Evolutionary conservation across 257 asterid species (phyloP).

Genomic region (Forsythia viridissima): DNA sequence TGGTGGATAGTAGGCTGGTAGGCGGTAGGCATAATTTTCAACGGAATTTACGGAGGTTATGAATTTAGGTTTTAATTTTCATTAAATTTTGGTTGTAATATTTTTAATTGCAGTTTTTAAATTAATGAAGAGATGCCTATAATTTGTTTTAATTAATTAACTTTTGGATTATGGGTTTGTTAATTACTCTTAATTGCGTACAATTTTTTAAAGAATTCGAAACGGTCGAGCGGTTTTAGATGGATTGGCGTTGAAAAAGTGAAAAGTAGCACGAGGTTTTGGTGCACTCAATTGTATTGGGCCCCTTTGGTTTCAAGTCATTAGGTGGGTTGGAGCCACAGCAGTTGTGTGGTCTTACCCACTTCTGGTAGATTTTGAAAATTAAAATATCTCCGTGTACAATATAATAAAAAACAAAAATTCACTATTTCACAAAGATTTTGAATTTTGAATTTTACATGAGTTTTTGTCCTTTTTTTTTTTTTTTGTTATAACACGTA

Average conservation of each 20-base stretch:
- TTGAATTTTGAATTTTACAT: neutral
- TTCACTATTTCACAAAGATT: neutral
- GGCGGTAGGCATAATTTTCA: constrained; percentile 33
- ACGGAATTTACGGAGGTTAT: constrained; percentile 41
- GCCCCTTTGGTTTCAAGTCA: constrained; percentile 41
- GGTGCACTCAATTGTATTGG: constrained; percentile 27
- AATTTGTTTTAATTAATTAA: neutral
- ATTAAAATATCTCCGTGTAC: constrained; percentile 30
- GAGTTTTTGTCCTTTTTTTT: neutral
- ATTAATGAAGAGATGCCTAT: neutral
- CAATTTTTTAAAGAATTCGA: constrained; percentile 27
- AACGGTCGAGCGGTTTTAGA: constrained; percentile 59
- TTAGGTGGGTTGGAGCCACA: constrained; percentile 60
- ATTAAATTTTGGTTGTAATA: constrained; percentile 14
- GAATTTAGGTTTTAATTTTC: constrained; percentile 36
- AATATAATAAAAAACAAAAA: neutral
- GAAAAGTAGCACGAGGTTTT: neutral
- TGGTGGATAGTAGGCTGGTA: constrained; percentile 28
- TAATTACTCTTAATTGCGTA: neutral
- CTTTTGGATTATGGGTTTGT: neutral
- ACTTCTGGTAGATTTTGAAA: constrained; percentile 6
- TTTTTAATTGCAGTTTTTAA: neutral
- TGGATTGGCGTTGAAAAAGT: constrained; percentile 24
- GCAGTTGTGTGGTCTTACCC: constrained; percentile 49
- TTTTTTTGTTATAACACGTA: neutral